A percentile compares a stretch with the other conserved stretches of the same genome.
Conservation (phyloP, 2,329 filamentous ascomycete genomes). For the Elsinoe necatrix region DNA sequence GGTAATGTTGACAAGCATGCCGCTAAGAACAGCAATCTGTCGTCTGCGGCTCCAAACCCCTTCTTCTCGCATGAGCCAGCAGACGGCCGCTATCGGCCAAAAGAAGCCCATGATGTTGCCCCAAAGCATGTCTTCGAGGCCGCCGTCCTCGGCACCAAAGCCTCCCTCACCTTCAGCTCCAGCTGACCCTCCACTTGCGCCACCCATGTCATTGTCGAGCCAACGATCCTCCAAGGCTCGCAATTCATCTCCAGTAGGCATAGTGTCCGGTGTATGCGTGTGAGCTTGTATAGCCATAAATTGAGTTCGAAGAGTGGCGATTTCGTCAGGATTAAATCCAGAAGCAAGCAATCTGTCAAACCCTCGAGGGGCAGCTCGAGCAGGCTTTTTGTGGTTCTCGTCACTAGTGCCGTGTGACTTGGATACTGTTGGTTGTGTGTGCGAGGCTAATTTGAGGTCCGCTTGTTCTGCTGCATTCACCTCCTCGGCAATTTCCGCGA, state of each 20-base stretch:
- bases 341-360: slow-evolving; percentile 78
- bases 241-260: slow-evolving; percentile 70
- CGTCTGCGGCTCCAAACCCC: slow-evolving; percentile 78
- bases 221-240: slow-evolving; percentile 78
- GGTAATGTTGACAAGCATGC: slow-evolving; percentile 67
- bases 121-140: slow-evolving; percentile 77
- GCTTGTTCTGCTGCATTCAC: slow-evolving; percentile 36
- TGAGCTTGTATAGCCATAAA: slow-evolving; percentile 78
- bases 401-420: not conserved
- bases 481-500: slow-evolving; percentile 62
- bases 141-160: slow-evolving; percentile 47
- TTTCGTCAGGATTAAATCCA: slow-evolving; percentile 75
- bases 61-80: slow-evolving; percentile 78
- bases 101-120: slow-evolving; percentile 90
- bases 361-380: slow-evolving; percentile 58
- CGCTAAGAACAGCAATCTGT: slow-evolving; percentile 78
- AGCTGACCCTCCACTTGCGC: slow-evolving; percentile 27
- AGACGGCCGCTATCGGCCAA: slow-evolving; percentile 79
- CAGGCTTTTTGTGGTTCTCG: slow-evolving; percentile 28
- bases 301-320: slow-evolving; percentile 76
- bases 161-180: slow-evolving; percentile 35
- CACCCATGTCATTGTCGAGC: slow-evolving; percentile 59
- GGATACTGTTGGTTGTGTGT: slow-evolving; percentile 28
- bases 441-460: slow-evolving; percentile 29
- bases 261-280: slow-evolving; percentile 77